phyloP scores from a whole-genome alignment of 768 basidiomycete genomes.

The Hysterangium stoloniferum region DNA sequence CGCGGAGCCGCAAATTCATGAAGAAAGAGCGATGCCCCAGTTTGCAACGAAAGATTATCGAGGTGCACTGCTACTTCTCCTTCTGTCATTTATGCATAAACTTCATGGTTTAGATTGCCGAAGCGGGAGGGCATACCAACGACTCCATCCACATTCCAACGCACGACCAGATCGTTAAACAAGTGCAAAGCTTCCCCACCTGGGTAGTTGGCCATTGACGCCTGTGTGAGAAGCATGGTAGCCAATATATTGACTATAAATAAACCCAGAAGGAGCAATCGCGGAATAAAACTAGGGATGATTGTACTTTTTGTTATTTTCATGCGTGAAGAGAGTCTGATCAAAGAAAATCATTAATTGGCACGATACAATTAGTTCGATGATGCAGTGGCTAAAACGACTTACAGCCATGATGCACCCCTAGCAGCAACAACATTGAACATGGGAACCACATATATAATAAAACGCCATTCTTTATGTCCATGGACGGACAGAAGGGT shows the following conservation, averaged over 20 bases:
- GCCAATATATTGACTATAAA: conserved; percentile 44
- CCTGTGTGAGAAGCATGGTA: conserved; percentile 44
- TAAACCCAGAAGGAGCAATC: conserved; percentile 31
- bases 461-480: conserved; percentile 98
- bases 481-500: conserved; percentile 63
- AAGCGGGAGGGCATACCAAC: conserved; percentile 1
- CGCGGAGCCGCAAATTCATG: conserved; percentile 58
- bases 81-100: conserved; percentile 17
- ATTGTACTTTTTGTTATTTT: not conserved
- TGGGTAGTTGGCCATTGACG: conserved; percentile 79
- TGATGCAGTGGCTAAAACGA: conserved; percentile 12
- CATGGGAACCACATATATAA: conserved; percentile 78
- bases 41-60: conserved; percentile 80
- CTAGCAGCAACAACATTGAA: conserved; percentile 75
- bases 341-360: not conserved
- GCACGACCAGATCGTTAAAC: conserved; percentile 41
- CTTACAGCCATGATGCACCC: conserved; percentile 59
- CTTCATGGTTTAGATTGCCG: not conserved
- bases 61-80: conserved; percentile 62
- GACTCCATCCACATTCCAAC: not conserved
- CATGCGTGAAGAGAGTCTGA: not conserved
- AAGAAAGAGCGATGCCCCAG: conserved; percentile 83
- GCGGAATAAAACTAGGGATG: conserved; percentile 7
- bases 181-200: conserved; percentile 66
- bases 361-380: not conserved